phyloP scores from a whole-genome alignment of 352 stramenopile species.

The Globisporangium nunn region DNA sequence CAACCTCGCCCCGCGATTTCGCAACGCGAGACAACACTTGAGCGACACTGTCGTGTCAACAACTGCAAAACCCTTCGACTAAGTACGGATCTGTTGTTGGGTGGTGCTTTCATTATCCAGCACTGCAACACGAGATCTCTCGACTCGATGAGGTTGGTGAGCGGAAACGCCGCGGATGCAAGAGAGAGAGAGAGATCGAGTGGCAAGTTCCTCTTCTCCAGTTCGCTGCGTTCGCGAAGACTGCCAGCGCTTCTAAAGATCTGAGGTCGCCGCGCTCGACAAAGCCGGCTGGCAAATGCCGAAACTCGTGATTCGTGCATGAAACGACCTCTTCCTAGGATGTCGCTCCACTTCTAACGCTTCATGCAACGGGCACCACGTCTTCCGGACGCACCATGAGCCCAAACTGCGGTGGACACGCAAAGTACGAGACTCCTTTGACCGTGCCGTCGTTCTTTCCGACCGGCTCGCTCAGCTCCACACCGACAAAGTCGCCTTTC shows the following conservation, averaged over 20 bases:
- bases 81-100: too few relatives aligned
- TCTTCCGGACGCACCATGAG: conserved; percentile 66
- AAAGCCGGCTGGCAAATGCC: background rate
- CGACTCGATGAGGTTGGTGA: too few relatives aligned
- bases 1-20: background rate
- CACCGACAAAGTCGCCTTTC: conserved; percentile 61
- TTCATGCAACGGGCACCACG: conserved; percentile 14
- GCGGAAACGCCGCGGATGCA: too few relatives aligned
- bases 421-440: conserved; percentile 64
- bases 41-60: background rate
- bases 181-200: too few relatives aligned
- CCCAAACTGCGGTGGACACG: conserved; percentile 38
- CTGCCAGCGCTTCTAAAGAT: background rate
- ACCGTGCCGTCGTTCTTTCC: conserved; percentile 74
- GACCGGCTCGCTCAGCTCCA: conserved; percentile 42
- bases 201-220: too few relatives aligned
- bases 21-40: background rate
- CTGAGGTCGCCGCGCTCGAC: background rate
- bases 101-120: too few relatives aligned
- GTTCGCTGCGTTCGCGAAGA: too few relatives aligned
- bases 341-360: too few relatives aligned
- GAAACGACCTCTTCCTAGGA: too few relatives aligned
- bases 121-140: too few relatives aligned
- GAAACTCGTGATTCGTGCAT: too few relatives aligned
- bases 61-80: background rate